Evolutionary conservation across 2,329 filamentous ascomycete genomes (phyloP).

Genomic region (Ophiostoma tasmaniense): DNA sequence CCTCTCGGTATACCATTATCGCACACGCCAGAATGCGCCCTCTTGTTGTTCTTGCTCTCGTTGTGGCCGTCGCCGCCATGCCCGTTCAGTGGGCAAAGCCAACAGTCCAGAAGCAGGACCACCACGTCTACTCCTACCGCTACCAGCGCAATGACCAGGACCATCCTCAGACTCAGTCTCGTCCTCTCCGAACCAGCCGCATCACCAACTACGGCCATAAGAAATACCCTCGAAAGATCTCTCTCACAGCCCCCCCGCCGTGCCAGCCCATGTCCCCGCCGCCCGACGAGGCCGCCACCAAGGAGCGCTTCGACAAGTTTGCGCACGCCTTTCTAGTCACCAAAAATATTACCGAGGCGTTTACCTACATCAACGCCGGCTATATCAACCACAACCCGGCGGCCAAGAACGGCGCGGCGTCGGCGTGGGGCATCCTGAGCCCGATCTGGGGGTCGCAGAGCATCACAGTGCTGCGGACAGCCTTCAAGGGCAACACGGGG

Average conservation of each 20-base stretch:
- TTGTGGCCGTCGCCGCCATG: neutral
- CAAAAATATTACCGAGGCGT: slow-evolving; percentile 24
- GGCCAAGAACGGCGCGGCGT: slow-evolving; percentile 23
- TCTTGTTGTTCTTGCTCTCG: neutral
- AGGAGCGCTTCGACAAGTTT: slow-evolving; percentile 23
- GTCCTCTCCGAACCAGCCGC: no score
- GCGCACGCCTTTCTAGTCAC: slow-evolving; percentile 23
- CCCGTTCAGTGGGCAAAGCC: neutral
- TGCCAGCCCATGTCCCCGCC: slow-evolving; percentile 20
- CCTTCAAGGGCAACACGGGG: slow-evolving; percentile 22
- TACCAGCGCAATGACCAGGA: neutral
- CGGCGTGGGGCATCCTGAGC: slow-evolving; percentile 23
- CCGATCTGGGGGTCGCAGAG: slow-evolving; percentile 23
- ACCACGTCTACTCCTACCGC: neutral
- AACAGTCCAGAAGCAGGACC: neutral
- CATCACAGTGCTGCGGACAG: slow-evolving; percentile 24
- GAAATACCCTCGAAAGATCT: neutral
- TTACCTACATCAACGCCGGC: slow-evolving; percentile 23
- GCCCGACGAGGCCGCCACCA: slow-evolving; percentile 22
- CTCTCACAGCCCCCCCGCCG: slow-evolving; percentile 8
- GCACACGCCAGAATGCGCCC: neutral
- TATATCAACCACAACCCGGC: slow-evolving; percentile 25
- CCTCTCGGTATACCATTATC: neutral
- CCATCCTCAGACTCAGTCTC: neutral
- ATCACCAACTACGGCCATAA: neutral